These are phyloP conservation scores for Tubosaeta sp. DNA, from an alignment of 768 basidiomycete genomes.

Conservation along the genomic window DNA sequence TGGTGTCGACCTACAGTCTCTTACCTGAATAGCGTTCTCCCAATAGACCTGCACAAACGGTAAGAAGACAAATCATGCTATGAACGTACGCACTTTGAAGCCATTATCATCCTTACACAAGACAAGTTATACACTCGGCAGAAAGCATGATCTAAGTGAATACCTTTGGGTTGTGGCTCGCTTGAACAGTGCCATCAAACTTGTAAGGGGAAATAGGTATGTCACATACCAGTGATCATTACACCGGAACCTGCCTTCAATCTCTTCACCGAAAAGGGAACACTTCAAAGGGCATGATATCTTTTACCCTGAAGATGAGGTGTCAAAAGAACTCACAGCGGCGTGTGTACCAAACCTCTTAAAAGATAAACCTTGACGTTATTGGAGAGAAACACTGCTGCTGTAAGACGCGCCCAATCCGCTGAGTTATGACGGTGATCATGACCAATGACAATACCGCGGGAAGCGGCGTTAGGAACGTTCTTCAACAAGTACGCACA, in stretches of 20 bases:
- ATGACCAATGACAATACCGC: constrained; percentile 80
- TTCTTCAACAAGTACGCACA: constrained; percentile 62
- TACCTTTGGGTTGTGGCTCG: constrained; percentile 88
- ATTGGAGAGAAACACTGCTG: constrained; percentile 59
- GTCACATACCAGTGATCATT: constrained; percentile 75
- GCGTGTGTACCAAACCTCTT: constrained; percentile 72
- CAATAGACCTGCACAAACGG: constrained; percentile 64
- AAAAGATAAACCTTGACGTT: constrained; percentile 69
- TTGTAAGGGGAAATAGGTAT: not conserved
- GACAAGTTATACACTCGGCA: not conserved
- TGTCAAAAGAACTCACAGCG: constrained; percentile 46
- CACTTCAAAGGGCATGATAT: constrained; percentile 40
- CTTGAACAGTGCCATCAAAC: constrained; percentile 31
- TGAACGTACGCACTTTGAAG: constrained; percentile 55
- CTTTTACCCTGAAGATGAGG: not conserved
- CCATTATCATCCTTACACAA: constrained; percentile 72
- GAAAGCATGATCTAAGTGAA: not conserved
- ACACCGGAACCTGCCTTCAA: constrained; percentile 74
- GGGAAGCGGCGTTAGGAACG: constrained; percentile 46
- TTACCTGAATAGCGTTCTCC: constrained; percentile 83
- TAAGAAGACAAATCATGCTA: not conserved
- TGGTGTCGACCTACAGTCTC: not conserved
- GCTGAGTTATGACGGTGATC: constrained; percentile 82
- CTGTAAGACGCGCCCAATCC: constrained; percentile 73
- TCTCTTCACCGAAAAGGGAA: constrained; percentile 70